Conservation (phyloP, 495 filamentous ascomycete genomes). For the Neurospora discreta region DNA sequence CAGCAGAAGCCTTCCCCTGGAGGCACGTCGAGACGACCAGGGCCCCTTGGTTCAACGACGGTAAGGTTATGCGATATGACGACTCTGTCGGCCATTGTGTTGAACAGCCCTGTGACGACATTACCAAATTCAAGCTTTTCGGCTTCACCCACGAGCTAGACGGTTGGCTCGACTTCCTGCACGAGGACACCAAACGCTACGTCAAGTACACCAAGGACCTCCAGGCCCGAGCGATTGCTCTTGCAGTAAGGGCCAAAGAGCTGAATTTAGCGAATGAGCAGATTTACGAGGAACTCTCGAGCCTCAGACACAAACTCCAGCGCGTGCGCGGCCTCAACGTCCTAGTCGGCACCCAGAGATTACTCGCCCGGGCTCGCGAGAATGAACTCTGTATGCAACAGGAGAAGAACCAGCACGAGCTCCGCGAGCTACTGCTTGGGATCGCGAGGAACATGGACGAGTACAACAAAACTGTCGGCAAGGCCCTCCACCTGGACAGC, state of each 20-base stretch:
- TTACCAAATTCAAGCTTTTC: not conserved
- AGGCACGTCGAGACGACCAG: not conserved
- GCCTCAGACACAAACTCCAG: not conserved
- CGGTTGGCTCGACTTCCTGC: not conserved
- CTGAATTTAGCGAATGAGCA: not conserved
- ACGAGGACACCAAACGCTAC: not conserved
- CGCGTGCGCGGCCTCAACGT: not conserved
- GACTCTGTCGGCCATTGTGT: not conserved
- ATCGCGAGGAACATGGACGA: not conserved
- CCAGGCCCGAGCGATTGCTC: not conserved
- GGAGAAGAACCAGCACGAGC: not conserved
- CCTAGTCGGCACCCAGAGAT: not conserved
- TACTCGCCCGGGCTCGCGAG: not conserved
- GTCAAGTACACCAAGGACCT: not conserved
- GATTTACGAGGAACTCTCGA: not conserved
- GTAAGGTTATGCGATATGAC: not conserved
- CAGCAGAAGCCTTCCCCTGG: not conserved
- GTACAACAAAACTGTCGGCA: not conserved
- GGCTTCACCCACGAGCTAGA: not conserved
- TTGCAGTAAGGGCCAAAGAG: not conserved
- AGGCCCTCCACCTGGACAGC: not conserved
- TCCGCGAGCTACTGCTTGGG: not conserved
- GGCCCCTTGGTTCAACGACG: not conserved
- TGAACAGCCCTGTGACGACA: not conserved
- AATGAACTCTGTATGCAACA: not conserved